A percentile compares a stretch with the other conserved stretches of the same genome.
Evolutionary conservation across 192 early-diverging fungal genomes (phyloP).

Genomic region (Coemansia sp.): DNA sequence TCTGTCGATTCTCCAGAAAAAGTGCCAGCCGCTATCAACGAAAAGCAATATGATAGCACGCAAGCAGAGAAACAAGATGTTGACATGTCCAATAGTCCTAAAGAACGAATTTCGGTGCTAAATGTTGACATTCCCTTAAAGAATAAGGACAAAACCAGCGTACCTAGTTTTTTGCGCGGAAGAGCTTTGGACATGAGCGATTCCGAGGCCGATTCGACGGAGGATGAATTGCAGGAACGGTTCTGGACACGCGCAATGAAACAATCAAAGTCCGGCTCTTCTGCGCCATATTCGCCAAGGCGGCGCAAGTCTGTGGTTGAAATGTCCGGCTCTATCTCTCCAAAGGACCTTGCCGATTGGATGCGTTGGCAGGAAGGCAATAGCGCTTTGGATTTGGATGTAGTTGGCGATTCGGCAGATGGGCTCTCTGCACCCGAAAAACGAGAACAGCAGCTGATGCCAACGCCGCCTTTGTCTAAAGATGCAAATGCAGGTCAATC

Average conservation of each 20-base stretch:
- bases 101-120: not conserved
- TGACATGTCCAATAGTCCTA: not conserved
- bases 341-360: conserved; percentile 48
- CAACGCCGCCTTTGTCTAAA: conserved; percentile 39
- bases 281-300: conserved; percentile 46
- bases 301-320: conserved; percentile 45
- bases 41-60: not conserved
- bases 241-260: conserved; percentile 56
- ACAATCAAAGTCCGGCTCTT: conserved; percentile 37
- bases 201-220: conserved; percentile 35
- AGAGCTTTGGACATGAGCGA: conserved; percentile 38
- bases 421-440: not conserved
- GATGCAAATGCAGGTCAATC: not conserved
- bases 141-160: conserved; percentile 19
- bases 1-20: not conserved
- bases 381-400: not conserved
- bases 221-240: conserved; percentile 34
- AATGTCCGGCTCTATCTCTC: conserved; percentile 44
- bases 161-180: conserved; percentile 30
- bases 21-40: not conserved
- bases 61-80: not conserved
- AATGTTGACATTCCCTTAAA: conserved; percentile 22
- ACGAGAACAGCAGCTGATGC: not conserved
- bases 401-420: not conserved
- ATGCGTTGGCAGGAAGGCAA: conserved; percentile 50